Evolutionary conservation across 768 basidiomycete species (phyloP).

Genomic region (Chalciporus pseudorubinellus): DNA sequence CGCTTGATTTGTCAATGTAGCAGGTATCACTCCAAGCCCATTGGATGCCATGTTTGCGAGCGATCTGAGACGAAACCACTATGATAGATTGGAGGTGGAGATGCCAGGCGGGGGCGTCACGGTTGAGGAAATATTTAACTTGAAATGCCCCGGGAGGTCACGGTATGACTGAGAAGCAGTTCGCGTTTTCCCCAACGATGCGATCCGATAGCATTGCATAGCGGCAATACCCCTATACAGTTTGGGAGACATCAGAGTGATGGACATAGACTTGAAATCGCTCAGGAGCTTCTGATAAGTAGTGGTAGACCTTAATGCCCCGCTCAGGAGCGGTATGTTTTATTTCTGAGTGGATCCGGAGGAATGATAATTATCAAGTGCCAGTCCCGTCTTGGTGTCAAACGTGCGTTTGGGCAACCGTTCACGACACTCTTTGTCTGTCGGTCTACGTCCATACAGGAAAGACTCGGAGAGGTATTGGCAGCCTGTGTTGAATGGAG

Average conservation of each 20-base stretch:
- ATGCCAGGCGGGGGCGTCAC: background rate
- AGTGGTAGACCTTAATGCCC: background rate
- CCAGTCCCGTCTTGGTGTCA: background rate
- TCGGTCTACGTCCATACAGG: too few species aligned
- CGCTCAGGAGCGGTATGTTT: background rate
- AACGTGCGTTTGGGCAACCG: background rate
- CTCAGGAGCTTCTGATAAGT: background rate
- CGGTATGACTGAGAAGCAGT: background rate
- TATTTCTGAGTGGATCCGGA: background rate
- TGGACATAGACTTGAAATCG: background rate
- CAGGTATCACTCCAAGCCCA: conserved; percentile 12
- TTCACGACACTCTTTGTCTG: too few species aligned
- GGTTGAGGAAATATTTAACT: too few species aligned
- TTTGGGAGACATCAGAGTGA: background rate
- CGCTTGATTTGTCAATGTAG: conserved; percentile 5
- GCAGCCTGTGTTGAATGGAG: too few species aligned
- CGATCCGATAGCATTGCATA: conserved; percentile 6
- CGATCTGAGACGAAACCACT: conserved; percentile 7
- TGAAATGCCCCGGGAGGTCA: background rate
- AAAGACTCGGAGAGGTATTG: too few species aligned
- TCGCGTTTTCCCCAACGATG: conserved; percentile 7
- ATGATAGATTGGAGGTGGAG: conserved; percentile 1
- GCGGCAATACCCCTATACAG: background rate
- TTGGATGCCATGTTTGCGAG: background rate
- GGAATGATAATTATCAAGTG: too few species aligned